Conservation (phyloP, 371 early-diverging fungal species). For the Dinochytrium kinnereticum region DNA sequence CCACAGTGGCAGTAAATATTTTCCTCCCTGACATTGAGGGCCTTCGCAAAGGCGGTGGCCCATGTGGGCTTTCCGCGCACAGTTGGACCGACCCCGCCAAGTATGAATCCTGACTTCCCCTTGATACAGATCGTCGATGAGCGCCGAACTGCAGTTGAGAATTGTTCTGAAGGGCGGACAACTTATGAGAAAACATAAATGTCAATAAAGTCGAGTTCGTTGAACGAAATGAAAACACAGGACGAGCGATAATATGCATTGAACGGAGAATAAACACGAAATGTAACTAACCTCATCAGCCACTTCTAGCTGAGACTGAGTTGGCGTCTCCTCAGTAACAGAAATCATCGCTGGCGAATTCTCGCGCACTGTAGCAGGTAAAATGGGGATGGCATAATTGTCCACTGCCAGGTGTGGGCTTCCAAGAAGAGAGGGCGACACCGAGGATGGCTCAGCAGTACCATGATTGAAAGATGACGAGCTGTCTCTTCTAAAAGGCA, state of each 20-base stretch:
- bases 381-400: no score
- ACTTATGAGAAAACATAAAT: no score
- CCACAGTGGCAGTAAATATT: slow-evolving; percentile 52
- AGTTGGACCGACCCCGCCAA: not conserved
- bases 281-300: not conserved
- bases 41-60: no score
- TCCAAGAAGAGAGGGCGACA: not conserved
- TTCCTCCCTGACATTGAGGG: slow-evolving; percentile 6
- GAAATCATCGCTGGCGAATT: no score
- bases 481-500: not conserved
- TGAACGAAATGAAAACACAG: not conserved
- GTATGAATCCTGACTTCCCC: not conserved
- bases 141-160: no score
- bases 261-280: not conserved
- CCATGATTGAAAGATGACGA: not conserved
- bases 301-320: no score
- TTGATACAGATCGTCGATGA: not conserved
- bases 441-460: not conserved
- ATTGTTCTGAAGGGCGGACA: no score
- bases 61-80: no score
- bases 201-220: no score
- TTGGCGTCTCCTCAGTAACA: no score
- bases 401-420: not conserved
- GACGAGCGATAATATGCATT: not conserved
- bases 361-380: no score